Percentiles rank a stretch among this genome's conserved stretches.
Conservation (phyloP, 495 filamentous ascomycete genomes). For the Lophiotrema nucula region DNA sequence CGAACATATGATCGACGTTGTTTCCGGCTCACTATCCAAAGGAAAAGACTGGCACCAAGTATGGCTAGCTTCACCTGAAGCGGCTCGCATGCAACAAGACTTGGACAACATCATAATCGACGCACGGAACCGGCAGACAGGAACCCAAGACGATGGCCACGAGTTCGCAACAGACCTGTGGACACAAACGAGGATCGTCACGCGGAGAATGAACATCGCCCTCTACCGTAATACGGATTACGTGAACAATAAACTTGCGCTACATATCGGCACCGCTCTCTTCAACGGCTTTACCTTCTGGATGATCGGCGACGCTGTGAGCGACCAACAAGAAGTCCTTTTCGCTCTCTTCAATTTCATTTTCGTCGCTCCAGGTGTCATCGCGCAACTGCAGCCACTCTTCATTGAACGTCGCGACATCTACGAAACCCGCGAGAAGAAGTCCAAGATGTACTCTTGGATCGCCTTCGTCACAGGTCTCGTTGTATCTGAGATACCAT, state of each 20-base stretch:
- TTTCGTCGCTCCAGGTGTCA: slow-evolving; percentile 40
- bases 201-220: slow-evolving; percentile 32
- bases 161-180: slow-evolving; percentile 50
- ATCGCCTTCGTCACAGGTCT: slow-evolving; percentile 38
- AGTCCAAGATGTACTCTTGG: slow-evolving; percentile 49
- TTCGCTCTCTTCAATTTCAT: slow-evolving; percentile 44
- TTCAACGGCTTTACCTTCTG: slow-evolving; percentile 60
- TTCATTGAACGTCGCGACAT: slow-evolving; percentile 24
- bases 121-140: background rate
- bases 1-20: slow-evolving; percentile 57
- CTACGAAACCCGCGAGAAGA: slow-evolving; percentile 16
- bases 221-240: slow-evolving; percentile 45
- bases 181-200: slow-evolving; percentile 42
- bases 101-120: slow-evolving; percentile 14
- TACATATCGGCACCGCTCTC: slow-evolving; percentile 45
- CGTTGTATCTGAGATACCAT: slow-evolving; percentile 60
- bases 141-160: slow-evolving; percentile 5
- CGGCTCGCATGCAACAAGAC: slow-evolving; percentile 5
- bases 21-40: slow-evolving; percentile 42
- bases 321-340: slow-evolving; percentile 41
- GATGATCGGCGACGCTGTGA: slow-evolving; percentile 33
- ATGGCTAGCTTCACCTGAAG: slow-evolving; percentile 45
- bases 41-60: slow-evolving; percentile 49
- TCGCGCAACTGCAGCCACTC: slow-evolving; percentile 28
- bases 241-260: slow-evolving; percentile 46